Percentiles rank a stretch among this genome's conserved stretches.
These are phyloP conservation scores for Neurospora intermedia DNA, from an alignment of 495 filamentous ascomycete species.

Conservation along the genomic window DNA sequence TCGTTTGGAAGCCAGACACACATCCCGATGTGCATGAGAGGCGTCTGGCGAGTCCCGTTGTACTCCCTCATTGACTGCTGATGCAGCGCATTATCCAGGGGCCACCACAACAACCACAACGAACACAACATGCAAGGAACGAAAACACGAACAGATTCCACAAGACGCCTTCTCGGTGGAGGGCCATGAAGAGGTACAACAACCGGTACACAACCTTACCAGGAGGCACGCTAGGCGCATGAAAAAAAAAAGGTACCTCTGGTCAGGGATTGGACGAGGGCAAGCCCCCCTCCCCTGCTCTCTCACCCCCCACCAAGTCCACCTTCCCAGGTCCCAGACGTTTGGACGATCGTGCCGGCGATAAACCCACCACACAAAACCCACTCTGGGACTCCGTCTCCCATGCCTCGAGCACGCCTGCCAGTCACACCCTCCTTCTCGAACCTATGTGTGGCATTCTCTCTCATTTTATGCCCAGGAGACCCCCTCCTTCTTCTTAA, in stretches of 20 bases:
- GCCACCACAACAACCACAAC: not conserved
- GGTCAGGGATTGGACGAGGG: not conserved
- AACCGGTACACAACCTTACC: not conserved
- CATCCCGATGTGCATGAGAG: slow-evolving; percentile 2
- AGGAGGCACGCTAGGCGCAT: not conserved
- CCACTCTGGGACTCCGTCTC: not conserved
- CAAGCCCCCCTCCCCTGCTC: not conserved
- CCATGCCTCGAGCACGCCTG: not conserved
- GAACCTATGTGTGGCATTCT: not conserved
- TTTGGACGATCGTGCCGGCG: not conserved
- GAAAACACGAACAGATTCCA: not conserved
- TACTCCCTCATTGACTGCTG: not conserved
- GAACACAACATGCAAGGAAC: not conserved
- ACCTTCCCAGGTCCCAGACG: not conserved
- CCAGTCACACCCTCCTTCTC: not conserved
- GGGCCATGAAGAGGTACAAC: not conserved
- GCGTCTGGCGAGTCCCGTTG: not conserved
- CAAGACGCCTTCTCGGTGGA: not conserved
- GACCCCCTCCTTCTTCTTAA: not conserved
- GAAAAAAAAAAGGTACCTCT: not conserved
- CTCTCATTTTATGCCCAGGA: not conserved
- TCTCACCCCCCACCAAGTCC: not conserved
- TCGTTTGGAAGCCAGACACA: slow-evolving; percentile 5
- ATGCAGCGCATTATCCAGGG: not conserved
- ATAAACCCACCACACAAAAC: slow-evolving; percentile 4